These are phyloP conservation scores for Aspergillus phoenicis DNA, from an alignment of 2,329 filamentous ascomycete genomes.

Conservation along the genomic window DNA sequence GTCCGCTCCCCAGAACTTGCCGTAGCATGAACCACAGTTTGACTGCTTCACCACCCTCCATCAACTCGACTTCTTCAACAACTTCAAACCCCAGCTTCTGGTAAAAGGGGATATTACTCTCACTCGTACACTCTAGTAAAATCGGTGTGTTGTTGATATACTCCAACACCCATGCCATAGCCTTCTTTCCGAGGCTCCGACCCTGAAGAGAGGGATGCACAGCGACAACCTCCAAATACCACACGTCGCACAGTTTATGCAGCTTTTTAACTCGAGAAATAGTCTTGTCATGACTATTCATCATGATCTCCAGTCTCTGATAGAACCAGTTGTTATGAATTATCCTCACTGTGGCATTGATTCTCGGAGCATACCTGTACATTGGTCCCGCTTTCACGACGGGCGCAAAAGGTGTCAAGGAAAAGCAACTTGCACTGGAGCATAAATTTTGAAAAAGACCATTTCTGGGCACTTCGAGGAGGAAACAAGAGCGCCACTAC, in stretches of 20 bases:
- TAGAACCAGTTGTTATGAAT: neutral
- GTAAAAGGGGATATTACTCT: conserved; percentile 27
- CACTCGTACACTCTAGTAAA: conserved; percentile 26
- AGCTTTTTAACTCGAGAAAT: conserved; percentile 5
- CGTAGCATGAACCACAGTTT: conserved; percentile 30
- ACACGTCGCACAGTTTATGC: conserved; percentile 16
- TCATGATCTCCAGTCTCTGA: conserved; percentile 22
- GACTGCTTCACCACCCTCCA: conserved; percentile 17
- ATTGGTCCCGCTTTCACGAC: conserved; percentile 16
- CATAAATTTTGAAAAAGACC: conserved; percentile 17
- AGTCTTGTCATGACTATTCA: conserved; percentile 14
- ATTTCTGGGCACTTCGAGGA: conserved; percentile 14
- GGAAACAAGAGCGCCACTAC: conserved; percentile 27
- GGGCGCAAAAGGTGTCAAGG: conserved; percentile 18
- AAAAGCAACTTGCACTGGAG: conserved; percentile 22
- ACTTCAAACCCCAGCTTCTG: conserved; percentile 27
- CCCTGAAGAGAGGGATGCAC: conserved; percentile 30
- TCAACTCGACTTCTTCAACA: conserved; percentile 23
- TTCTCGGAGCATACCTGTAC: conserved; percentile 16
- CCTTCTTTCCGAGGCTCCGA: conserved; percentile 23
- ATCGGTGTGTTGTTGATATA: conserved; percentile 18
- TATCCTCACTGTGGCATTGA: neutral
- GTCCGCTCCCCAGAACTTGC: neutral
- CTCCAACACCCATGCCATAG: conserved; percentile 23
- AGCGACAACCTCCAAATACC: conserved; percentile 32